These are phyloP conservation scores for Populus simonii DNA, from an alignment of 345 rosid genomes.

Conservation along the genomic window DNA sequence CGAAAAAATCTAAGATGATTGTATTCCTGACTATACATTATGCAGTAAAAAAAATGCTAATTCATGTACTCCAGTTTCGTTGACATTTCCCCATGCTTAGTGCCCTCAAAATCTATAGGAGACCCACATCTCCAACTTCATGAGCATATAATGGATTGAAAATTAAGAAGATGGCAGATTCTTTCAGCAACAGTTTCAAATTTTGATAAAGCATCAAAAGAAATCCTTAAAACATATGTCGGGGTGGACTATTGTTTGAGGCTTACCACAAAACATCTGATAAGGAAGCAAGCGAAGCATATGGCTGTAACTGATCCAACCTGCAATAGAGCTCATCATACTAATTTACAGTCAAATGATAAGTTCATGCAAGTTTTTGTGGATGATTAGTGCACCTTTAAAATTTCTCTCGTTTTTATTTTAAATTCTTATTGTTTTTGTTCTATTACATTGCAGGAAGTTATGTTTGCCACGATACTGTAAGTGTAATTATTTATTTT, in stretches of 20 bases:
- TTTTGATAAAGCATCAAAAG: background rate
- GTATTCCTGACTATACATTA: no score
- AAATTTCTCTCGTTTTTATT: background rate
- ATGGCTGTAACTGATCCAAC: constrained; percentile 98
- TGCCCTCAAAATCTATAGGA: background rate
- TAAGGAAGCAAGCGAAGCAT: constrained; percentile 92
- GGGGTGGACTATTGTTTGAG: background rate
- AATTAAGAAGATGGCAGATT: background rate
- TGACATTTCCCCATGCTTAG: background rate
- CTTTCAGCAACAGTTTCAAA: background rate
- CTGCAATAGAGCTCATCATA: constrained; percentile 38
- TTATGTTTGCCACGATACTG: background rate
- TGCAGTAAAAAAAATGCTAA: background rate
- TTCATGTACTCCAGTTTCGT: background rate
- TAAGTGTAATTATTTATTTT: background rate
- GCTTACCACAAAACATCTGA: constrained; percentile 85
- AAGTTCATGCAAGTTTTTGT: background rate
- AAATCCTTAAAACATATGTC: background rate
- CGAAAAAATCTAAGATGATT: background rate
- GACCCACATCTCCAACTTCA: background rate
- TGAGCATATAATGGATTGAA: background rate
- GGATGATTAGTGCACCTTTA: background rate
- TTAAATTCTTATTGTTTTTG: background rate
- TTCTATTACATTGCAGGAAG: background rate
- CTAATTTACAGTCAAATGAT: background rate